These are phyloP conservation scores for Xylaria sp. DNA, from an alignment of 2,329 filamentous ascomycete species.

Conservation along the genomic window DNA sequence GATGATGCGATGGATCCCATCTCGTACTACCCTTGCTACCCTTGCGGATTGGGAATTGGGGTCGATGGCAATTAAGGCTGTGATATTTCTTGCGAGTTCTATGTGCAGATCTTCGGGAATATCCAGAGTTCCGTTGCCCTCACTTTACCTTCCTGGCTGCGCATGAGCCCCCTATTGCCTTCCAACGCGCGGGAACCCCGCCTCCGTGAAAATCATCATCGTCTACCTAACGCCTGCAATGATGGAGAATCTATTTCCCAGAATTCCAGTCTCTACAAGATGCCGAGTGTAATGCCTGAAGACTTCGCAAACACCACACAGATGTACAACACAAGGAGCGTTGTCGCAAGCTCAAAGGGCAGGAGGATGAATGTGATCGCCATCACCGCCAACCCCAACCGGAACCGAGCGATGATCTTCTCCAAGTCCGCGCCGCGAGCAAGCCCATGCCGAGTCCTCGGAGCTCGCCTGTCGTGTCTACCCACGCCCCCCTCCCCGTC, in stretches of 20 bases:
- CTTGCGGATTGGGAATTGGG: background rate
- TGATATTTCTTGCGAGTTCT: conserved; percentile 27
- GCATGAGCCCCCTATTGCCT: conserved; percentile 18
- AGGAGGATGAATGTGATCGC: conserved; percentile 48
- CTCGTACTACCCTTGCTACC: background rate
- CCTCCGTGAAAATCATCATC: conserved; percentile 32
- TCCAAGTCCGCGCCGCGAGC: conserved; percentile 37
- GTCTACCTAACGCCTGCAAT: conserved; percentile 47
- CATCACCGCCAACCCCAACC: conserved; percentile 46
- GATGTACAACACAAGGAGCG: conserved; percentile 50
- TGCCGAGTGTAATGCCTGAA: conserved; percentile 44
- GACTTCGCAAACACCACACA: conserved; percentile 46
- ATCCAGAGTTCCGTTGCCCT: conserved; percentile 19
- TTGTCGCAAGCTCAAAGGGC: conserved; percentile 47
- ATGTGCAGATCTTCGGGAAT: conserved; percentile 32
- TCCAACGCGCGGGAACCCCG: conserved; percentile 25
- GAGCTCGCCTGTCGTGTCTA: conserved; percentile 34
- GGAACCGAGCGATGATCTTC: conserved; percentile 45
- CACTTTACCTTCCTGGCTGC: conserved; percentile 23
- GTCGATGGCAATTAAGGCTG: conserved; percentile 4
- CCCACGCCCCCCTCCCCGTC: conserved; percentile 47
- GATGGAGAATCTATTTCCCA: conserved; percentile 47
- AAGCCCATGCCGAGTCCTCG: conserved; percentile 33
- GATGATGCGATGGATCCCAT: background rate
- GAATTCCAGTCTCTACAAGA: conserved; percentile 44